Evolutionary conservation across 2,329 filamentous ascomycete species (phyloP).

Genomic region (Fusarium lateritium): DNA sequence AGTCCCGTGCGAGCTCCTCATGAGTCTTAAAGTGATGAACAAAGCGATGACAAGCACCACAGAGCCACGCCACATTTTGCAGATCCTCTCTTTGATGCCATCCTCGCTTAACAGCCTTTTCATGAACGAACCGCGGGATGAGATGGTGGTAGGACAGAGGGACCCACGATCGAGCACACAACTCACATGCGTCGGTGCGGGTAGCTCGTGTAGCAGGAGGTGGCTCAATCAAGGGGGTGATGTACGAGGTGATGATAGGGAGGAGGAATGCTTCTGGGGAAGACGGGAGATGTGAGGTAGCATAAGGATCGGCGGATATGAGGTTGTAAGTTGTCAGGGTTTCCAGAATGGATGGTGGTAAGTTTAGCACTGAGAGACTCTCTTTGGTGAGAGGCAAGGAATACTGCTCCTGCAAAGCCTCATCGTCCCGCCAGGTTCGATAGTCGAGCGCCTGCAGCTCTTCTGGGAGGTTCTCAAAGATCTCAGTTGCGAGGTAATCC

Average conservation of each 20-base stretch:
- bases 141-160: conserved; percentile 87
- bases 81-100: conserved; percentile 84
- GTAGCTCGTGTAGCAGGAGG: conserved; percentile 76
- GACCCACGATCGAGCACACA: conserved; percentile 82
- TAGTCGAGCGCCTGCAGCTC: conserved; percentile 75
- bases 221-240: conserved; percentile 68
- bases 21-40: conserved; percentile 83
- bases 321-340: conserved; percentile 78
- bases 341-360: conserved; percentile 70
- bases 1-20: conserved; percentile 82
- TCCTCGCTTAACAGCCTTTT: conserved; percentile 80
- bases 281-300: conserved; percentile 54
- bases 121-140: conserved; percentile 84
- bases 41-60: conserved; percentile 85
- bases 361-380: conserved; percentile 68
- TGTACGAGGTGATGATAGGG: conserved; percentile 75
- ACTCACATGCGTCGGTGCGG: conserved; percentile 75
- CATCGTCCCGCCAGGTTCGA: conserved; percentile 60
- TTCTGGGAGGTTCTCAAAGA: conserved; percentile 75
- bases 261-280: conserved; percentile 70
- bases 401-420: conserved; percentile 68
- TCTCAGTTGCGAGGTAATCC: conserved; percentile 80
- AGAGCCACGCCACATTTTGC: conserved; percentile 88
- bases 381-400: conserved; percentile 69
- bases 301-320: conserved; percentile 59